Base-by-base conservation (phyloP, 2,329 filamentous ascomycete genomes). In the Aspergillus sp. region DNA sequence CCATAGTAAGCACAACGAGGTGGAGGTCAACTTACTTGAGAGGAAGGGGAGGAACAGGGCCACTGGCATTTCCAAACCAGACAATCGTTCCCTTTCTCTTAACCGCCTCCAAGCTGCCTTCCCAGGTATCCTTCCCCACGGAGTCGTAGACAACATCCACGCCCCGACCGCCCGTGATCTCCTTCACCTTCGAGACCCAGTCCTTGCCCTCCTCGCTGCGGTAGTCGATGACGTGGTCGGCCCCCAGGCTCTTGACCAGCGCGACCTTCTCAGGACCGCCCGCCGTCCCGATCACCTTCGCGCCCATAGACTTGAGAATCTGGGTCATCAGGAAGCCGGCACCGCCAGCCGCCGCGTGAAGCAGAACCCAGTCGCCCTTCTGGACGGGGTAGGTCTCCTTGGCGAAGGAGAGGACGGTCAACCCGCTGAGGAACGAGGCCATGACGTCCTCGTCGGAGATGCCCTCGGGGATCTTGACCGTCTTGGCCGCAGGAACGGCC, bases 281-380 rank as follows among this genome's bases (percentile, higher is more conserved):
- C 0, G 89, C 89, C 3, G 90, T 93, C 1, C 86, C 91, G 64
- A 96, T 94, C 19, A 87, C 84, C 60, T 82, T 83, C 11, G 89
- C 91, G 1, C 90, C 91, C 2, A 91, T 77, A 0, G 80, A 76
- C 59, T 81, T 82, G 38, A 95, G 75, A 60, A 95, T 74, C 77
- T 95, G 90, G 36, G 84, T 84, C 24, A 96, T 79, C 72, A 89
- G 82, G 41, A 87, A 75, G 0, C 89, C 89, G 0, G 90, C 89
- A 14, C 91, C 91, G 14, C 91, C 91, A 0, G 90, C 90, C 0
- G 91, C 91, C 0, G 91, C 91, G 62, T 94, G 90, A 14, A 96
- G 84, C 2, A 96, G 82, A 0, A 90, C 80, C 85, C 88, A 94
- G 60, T 95, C 89, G 1, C 86, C 89, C 59, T 83, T 79, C 67